phyloP scores from a whole-genome alignment of 768 basidiomycete species.

The Asterophora lycoperdoides region DNA sequence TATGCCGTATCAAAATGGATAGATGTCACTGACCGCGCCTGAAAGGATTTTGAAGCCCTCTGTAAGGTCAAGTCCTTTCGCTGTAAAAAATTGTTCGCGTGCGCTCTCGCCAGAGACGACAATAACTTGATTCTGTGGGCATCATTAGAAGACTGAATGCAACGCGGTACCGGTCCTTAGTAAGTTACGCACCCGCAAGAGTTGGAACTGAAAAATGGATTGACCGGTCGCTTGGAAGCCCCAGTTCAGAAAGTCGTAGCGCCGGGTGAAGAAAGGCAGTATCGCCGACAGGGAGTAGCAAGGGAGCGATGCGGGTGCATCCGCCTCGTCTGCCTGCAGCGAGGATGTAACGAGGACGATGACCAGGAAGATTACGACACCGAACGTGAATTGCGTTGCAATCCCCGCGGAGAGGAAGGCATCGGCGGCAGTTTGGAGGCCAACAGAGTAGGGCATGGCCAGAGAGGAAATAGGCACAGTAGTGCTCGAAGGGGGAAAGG shows the following conservation, averaged over 20 bases:
- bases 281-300: conserved; percentile 55
- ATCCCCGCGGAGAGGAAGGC: conserved; percentile 51
- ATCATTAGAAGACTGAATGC: background rate
- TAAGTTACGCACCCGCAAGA: conserved; percentile 51
- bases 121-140: conserved; percentile 60
- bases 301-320: conserved; percentile 55
- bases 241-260: conserved; percentile 71
- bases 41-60: conserved; percentile 79
- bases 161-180: background rate
- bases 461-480: conserved; percentile 27
- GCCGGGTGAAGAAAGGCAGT: conserved; percentile 60
- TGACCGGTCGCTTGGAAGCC: conserved; percentile 67
- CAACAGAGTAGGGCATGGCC: conserved; percentile 48
- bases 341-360: conserved; percentile 43
- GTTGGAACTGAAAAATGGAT: conserved; percentile 63
- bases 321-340: conserved; percentile 43
- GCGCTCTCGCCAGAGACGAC: conserved; percentile 73
- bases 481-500: conserved; percentile 21
- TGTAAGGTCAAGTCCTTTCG: conserved; percentile 68
- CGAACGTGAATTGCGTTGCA: conserved; percentile 43
- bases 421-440: conserved; percentile 43
- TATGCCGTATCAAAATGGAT: conserved; percentile 14
- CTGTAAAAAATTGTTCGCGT: conserved; percentile 63
- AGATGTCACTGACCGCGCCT: conserved; percentile 56
- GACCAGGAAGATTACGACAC: conserved; percentile 42